A percentile compares a stretch with the other conserved stretches of the same genome.
These are phyloP conservation scores for Neurospora sp. DNA, from an alignment of 495 filamentous ascomycete genomes.

Conservation along the genomic window DNA sequence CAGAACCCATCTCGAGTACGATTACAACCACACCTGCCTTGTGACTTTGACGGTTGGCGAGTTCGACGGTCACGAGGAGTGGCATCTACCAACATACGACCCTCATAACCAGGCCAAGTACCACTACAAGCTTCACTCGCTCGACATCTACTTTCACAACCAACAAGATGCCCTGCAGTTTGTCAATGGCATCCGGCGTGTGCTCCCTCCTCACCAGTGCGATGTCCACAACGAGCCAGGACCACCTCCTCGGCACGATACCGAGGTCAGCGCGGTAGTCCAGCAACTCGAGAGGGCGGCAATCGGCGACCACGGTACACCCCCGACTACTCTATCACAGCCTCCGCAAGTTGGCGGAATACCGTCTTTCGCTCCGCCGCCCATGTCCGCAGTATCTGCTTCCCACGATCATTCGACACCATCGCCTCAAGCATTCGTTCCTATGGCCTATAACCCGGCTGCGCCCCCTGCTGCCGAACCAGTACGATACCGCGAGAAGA, in stretches of 20 bases:
- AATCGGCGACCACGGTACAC: conserved; percentile 33
- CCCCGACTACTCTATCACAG: conserved; percentile 33
- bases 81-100: conserved; percentile 69
- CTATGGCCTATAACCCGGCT: conserved; percentile 85
- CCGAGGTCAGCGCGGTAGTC: conserved; percentile 65
- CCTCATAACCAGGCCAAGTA: conserved; percentile 58
- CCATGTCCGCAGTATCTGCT: conserved; percentile 23
- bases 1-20: conserved; percentile 55
- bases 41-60: conserved; percentile 67
- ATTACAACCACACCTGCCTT: conserved; percentile 65
- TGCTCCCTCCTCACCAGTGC: conserved; percentile 52
- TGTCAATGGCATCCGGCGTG: conserved; percentile 50
- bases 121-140: conserved; percentile 64
- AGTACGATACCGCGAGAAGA: conserved; percentile 79
- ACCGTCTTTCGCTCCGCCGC: conserved; percentile 31
- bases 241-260: conserved; percentile 30
- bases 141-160: conserved; percentile 90
- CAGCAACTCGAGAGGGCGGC: conserved; percentile 76
- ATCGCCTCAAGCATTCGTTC: conserved; percentile 41
- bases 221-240: conserved; percentile 47
- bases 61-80: conserved; percentile 46
- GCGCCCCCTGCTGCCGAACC: conserved; percentile 78
- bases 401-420: conserved; percentile 10
- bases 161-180: conserved; percentile 64
- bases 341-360: conserved; percentile 27